These are phyloP conservation scores for Friedmanniomyces simplex DNA, from an alignment of 495 filamentous ascomycete genomes.

Conservation along the genomic window DNA sequence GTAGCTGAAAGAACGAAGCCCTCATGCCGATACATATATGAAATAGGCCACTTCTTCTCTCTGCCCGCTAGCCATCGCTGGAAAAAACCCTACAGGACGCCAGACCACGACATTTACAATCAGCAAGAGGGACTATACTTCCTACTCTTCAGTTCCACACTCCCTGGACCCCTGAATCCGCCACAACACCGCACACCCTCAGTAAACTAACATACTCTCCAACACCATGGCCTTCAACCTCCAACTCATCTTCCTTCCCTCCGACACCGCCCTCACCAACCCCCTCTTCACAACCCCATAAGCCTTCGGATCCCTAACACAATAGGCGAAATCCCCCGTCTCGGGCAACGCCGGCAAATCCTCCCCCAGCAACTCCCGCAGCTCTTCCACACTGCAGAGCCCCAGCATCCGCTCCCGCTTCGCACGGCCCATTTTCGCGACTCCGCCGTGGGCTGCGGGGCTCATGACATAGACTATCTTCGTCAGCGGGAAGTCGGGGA, in stretches of 20 bases:
- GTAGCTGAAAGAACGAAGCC: no score
- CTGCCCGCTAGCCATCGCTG: no score
- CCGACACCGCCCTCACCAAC: neutral
- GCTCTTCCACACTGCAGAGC: neutral
- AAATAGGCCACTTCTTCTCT: no score
- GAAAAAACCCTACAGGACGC: no score
- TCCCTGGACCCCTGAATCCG: no score
- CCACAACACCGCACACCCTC: no score
- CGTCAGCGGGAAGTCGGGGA: no score
- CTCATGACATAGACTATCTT: no score
- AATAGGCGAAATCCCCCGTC: neutral
- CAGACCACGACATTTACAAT: no score
- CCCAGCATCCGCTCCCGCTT: neutral
- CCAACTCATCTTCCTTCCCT: neutral
- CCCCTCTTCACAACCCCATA: neutral
- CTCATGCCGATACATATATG: no score
- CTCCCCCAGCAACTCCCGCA: neutral
- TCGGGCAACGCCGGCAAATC: neutral
- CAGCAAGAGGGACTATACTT: no score
- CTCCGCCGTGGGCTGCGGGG: neutral
- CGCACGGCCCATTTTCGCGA: neutral
- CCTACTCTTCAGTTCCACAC: no score
- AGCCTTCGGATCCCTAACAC: neutral
- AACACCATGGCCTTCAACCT: neutral
- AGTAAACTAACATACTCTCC: neutral